Percentiles rank a stretch among this genome's conserved stretches.
Conservation (phyloP, 2,329 filamentous ascomycete species). For the Hypoxylon sp. region DNA sequence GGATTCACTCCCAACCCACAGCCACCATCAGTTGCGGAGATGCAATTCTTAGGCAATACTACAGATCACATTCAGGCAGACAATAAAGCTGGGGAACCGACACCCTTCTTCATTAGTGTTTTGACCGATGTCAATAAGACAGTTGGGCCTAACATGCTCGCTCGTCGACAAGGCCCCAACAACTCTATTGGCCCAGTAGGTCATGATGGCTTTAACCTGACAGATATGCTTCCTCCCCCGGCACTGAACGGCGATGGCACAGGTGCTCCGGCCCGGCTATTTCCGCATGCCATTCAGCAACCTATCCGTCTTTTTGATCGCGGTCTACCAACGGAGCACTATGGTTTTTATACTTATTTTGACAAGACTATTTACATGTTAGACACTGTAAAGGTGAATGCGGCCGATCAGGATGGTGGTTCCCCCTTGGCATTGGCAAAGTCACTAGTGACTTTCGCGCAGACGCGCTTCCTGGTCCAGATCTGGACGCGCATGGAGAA, state of each 20-base stretch:
- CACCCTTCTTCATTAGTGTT: conserved; percentile 86
- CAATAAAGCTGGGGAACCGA: conserved; percentile 85
- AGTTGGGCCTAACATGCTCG: conserved; percentile 51
- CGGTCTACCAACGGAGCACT: conserved; percentile 84
- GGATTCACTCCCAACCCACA: conserved; percentile 67
- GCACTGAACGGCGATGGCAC: conserved; percentile 76
- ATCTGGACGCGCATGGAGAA: conserved; percentile 72
- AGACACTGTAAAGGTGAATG: conserved; percentile 47
- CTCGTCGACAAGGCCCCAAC: conserved; percentile 51
- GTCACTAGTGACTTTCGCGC: conserved; percentile 70
- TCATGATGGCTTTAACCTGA: conserved; percentile 60
- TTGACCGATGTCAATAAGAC: conserved; percentile 49
- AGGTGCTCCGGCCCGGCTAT: conserved; percentile 78
- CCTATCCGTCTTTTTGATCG: conserved; percentile 89
- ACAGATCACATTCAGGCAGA: conserved; percentile 79
- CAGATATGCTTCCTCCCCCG: conserved; percentile 74
- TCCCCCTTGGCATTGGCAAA: conserved; percentile 67
- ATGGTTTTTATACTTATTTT: conserved; percentile 94
- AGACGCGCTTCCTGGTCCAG: conserved; percentile 74
- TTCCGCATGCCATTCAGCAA: conserved; percentile 80
- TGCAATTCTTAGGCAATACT: conserved; percentile 86
- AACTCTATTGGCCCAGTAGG: conserved; percentile 46
- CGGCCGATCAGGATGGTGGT: conserved; percentile 70
- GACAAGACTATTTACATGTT: conserved; percentile 86
- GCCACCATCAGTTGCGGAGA: conserved; percentile 76